Evolutionary conservation across 495 filamentous ascomycete species (phyloP).

Genomic region (Neurospora discreta): DNA sequence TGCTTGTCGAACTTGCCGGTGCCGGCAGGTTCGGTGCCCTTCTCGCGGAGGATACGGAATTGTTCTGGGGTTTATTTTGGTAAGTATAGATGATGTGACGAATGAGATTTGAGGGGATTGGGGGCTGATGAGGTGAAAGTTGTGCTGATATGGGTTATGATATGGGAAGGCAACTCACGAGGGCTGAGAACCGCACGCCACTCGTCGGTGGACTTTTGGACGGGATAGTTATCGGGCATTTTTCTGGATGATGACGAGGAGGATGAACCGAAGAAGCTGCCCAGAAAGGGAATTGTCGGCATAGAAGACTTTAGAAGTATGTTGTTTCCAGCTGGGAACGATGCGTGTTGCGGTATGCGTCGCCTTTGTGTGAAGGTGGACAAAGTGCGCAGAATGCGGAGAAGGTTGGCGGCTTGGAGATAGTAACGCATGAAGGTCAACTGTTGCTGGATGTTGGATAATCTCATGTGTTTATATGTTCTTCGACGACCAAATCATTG

Average conservation of each 20-base stretch:
- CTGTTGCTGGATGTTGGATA: not conserved
- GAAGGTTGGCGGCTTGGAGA: conserved; percentile 34
- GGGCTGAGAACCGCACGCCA: conserved; percentile 77
- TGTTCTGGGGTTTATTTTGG: conserved; percentile 48
- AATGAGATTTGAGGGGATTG: not conserved
- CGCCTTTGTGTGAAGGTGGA: conserved; percentile 23
- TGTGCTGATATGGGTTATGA: not conserved
- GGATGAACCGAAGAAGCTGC: conserved; percentile 57
- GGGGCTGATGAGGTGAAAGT: not conserved
- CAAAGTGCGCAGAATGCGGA: conserved; percentile 39
- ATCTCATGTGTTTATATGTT: not conserved
- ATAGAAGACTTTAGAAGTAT: conserved; percentile 38
- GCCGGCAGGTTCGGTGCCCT: conserved; percentile 75
- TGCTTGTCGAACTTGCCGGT: conserved; percentile 84
- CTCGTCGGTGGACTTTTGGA: conserved; percentile 68
- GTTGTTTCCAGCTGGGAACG: not conserved
- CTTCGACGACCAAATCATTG: not conserved
- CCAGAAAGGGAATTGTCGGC: conserved; percentile 64
- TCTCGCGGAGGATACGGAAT: conserved; percentile 82
- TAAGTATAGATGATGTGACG: not conserved
- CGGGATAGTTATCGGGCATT: conserved; percentile 58
- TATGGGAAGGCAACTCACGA: conserved; percentile 36
- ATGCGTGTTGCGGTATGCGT: conserved; percentile 1
- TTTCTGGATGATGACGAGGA: conserved; percentile 39
- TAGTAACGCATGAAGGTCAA: conserved; percentile 41